Base-by-base conservation (phyloP, 768 basidiomycete species). In the Clitopilus passeckerianus region DNA sequence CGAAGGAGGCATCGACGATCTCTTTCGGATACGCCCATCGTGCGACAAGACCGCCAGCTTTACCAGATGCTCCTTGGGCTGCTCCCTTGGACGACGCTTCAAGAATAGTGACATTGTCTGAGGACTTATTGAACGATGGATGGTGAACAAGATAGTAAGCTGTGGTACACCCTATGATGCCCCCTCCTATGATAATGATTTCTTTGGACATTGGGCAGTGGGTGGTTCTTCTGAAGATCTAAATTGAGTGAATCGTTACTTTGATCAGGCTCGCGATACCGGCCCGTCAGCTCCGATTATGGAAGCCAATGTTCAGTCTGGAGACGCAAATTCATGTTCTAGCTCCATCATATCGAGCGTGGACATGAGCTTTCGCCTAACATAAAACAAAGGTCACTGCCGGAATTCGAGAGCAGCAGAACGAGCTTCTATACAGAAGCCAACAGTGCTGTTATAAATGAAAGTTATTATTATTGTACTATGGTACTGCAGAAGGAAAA, bases 31-130 rank as follows among this genome's bases (percentile, higher is more conserved):
- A 88, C 54, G 92, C 94, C 93, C 93, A 87, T 72, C 87, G 84
- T 0, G 93, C 92, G 18, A 95, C 80, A 12, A 96, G 82, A 0
- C 91, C 91, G 5, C 91, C 92, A 0, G 91, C 89, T 68, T 93
- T 94, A 16, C 91, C 91, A 0, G 87, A 90, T 0, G 90, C 88
- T 0, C 90, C 93, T 61, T 90, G 89, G 0, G 91, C 93, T 18
- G 85, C 78, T 6, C 84, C 85, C 52, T 80, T 67, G 6, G 68
- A 74, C 0, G 89, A 91, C 57, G 91, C 89, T 64, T 95, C 86
- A 57, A 96, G 70, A 7, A 93, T 74, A 15, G 85, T 89, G 44
- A 90, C 74, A 24, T 70, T 77, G 10, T 76, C 74, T 4, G 68
- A 70, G 9, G 72, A 60, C 3, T 74, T 60, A 15, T 74, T 65